Evolutionary conservation across 805 yeast species (phyloP).

Genomic region (Suhomyces emberorum): DNA sequence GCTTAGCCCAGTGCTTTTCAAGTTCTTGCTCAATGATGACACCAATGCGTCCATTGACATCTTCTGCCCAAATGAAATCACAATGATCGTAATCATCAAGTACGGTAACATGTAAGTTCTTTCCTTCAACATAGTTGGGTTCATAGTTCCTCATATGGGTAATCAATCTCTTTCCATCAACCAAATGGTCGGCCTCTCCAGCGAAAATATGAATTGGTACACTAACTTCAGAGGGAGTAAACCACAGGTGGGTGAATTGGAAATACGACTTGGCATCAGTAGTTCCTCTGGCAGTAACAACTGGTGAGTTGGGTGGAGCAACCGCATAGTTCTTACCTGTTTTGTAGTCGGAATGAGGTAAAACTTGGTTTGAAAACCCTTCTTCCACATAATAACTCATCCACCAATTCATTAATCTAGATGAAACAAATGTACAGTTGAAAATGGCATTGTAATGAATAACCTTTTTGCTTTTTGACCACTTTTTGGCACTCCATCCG

Average conservation of each 20-base stretch:
- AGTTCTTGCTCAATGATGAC: slow-evolving; percentile 18
- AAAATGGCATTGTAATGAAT: slow-evolving; percentile 77
- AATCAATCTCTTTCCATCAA: slow-evolving; percentile 66
- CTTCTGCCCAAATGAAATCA: slow-evolving; percentile 92
- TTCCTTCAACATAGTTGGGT: slow-evolving; percentile 34
- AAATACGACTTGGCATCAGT: slow-evolving; percentile 51
- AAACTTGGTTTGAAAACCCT: slow-evolving; percentile 39
- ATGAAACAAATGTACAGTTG: slow-evolving; percentile 79
- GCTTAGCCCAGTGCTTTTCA: too few relatives aligned
- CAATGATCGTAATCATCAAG: slow-evolving; percentile 74
- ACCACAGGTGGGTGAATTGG: slow-evolving; percentile 56
- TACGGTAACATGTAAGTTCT: slow-evolving; percentile 36
- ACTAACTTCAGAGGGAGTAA: slow-evolving; percentile 22
- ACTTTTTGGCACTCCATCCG: slow-evolving; percentile 79
- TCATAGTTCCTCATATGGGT: slow-evolving; percentile 65
- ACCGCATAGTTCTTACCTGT: slow-evolving; percentile 23
- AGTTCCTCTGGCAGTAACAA: slow-evolving; percentile 4
- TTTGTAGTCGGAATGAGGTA: slow-evolving; percentile 28
- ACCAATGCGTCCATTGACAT: slow-evolving; percentile 66
- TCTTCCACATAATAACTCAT: slow-evolving; percentile 40
- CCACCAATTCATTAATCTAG: slow-evolving; percentile 93
- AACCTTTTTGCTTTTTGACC: slow-evolving; percentile 57
- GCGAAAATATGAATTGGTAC: slow-evolving; percentile 66
- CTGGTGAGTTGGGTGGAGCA: not conserved
- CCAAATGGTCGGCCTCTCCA: slow-evolving; percentile 73